Base-by-base conservation (phyloP, 805 yeast genomes). In the Schwanniomyces occidentalis region DNA sequence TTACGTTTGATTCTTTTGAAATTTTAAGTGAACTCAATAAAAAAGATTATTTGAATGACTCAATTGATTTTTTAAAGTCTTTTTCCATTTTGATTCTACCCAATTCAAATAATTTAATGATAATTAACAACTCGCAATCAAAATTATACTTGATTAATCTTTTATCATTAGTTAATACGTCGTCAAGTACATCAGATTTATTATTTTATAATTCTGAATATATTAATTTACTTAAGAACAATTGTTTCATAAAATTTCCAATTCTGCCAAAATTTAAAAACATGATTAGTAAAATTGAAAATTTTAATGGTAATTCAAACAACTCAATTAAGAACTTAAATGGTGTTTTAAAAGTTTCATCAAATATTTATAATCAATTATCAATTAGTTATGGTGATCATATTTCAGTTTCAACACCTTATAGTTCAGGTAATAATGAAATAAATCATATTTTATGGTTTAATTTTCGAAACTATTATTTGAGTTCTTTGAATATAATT, bases 371-470 rank as follows among this genome's bases (percentile, higher is more conserved):
- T 23, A 40, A 52, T 32, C 69, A 63, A 40, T 30, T 63, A 8
- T 44, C 58, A 3, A 49, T 62, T 4, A 45, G 65, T 1, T 60
- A 40, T 41, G 62, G 61, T 5, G 52, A 53, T 28, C 32, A 52
- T 20, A 24, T 63, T 8, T 37, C 64, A 0, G 37, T 63, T 6
- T 59, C 66, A 0, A 63, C 65, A 2, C 63, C 66, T 4, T 51
- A 40, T 19, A 46, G 46, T 10, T 36, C 45, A 8, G 41, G 48
- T 9, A 45, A 46, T 10, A 45, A 41, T 19, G 45, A 52, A 21
- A 35, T 45, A 5, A 61, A 61, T 37, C 72, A 67, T 35, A 49
- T 62, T 4, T 38, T 65, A 8, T 69, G 74, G 74, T 67, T 52
- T 39, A 60, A 58, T 35, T 65, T 64, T 38, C 53, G 51, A 26